phyloP scores from a whole-genome alignment of 352 stramenopile species.

The Phytophthora agathidicida region DNA sequence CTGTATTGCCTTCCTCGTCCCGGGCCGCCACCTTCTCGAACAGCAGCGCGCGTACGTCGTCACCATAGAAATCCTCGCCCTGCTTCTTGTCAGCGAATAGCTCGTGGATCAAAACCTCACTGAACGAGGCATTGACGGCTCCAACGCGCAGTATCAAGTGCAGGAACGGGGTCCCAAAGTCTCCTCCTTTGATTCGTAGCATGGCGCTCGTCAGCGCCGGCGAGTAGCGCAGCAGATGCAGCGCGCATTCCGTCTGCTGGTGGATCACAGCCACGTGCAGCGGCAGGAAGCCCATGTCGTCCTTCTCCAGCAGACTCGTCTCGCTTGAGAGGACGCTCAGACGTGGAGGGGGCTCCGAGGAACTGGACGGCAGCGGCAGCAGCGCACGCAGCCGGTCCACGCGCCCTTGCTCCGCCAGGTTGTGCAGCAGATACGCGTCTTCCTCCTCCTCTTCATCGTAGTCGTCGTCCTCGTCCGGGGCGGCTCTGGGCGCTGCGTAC shows the following conservation, averaged over 20 bases:
- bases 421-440: conserved; percentile 60
- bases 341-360: conserved; percentile 10
- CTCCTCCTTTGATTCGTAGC: conserved; percentile 66
- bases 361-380: conserved; percentile 35
- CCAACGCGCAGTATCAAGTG: conserved; percentile 74
- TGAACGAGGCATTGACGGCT: conserved; percentile 60
- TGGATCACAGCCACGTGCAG: conserved; percentile 79
- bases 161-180: conserved; percentile 68
- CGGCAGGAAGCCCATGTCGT: conserved; percentile 85
- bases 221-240: conserved; percentile 70
- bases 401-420: conserved; percentile 60
- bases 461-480: conserved; percentile 42
- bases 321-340: conserved; percentile 58
- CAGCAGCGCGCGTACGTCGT: conserved; percentile 55
- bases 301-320: conserved; percentile 72
- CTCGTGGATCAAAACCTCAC: conserved; percentile 43
- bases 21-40: conserved; percentile 53
- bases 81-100: conserved; percentile 28
- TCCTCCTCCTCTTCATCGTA: conserved; percentile 52
- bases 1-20: conserved; percentile 79
- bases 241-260: conserved; percentile 43
- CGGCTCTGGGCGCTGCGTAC: neutral
- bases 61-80: conserved; percentile 15
- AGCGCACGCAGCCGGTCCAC: conserved; percentile 53
- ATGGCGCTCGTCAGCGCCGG: conserved; percentile 69